Evolutionary conservation across 768 basidiomycete species (phyloP), one percentile per base, ranked within the genome.

Genomic region (Wakefieldia striispora): DNA sequence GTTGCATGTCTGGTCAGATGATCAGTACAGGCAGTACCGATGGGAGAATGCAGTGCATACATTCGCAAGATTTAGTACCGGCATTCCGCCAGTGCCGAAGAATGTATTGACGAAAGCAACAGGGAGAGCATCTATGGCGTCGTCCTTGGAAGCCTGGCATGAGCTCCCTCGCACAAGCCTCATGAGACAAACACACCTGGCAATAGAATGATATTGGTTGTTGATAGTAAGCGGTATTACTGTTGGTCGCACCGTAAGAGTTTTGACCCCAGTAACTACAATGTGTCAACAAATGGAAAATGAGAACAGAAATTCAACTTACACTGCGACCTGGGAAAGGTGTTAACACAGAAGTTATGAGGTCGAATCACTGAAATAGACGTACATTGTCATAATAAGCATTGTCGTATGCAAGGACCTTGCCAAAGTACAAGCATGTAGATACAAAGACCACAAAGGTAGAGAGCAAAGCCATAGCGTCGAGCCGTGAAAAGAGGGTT

Each of bases 211-310:
- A 76, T 45, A 88, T 69, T 0, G 75, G 68, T 61, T 85, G 75
- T 70, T 87, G 84, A 51, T 69, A 84, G 57, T 82, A 74, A 26
- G 79, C 74, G 1, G 72, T 64, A 50, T 84, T 75, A 19, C 60
- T 61, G 52, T 78, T 72, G 6, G 68, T 71, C 10, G 84, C 85
- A 35, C 86, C 85, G 50, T 85, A 84, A 2, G 86, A 86, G 56
- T 87, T 83, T 64, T 88, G 84, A 50, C 86, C 87, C 83, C 83
- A 87, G 62, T 86, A 86, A 27, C 83, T 84, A 61, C 16, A 29
- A 41, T 27, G 14, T 36, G 39, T 50, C 24, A 46, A 40, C n/a
- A 36, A 35, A 17, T 23, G 44, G 8, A 35, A 2, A 9, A 43
- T 44, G 37, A 17, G 3, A 11, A 23, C 17, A 9, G 27, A 55